Percentiles rank a stretch among this genome's conserved stretches.
These are phyloP conservation scores for Alternaria gaisen DNA, from an alignment of 2,329 filamentous ascomycete genomes.

Conservation along the genomic window DNA sequence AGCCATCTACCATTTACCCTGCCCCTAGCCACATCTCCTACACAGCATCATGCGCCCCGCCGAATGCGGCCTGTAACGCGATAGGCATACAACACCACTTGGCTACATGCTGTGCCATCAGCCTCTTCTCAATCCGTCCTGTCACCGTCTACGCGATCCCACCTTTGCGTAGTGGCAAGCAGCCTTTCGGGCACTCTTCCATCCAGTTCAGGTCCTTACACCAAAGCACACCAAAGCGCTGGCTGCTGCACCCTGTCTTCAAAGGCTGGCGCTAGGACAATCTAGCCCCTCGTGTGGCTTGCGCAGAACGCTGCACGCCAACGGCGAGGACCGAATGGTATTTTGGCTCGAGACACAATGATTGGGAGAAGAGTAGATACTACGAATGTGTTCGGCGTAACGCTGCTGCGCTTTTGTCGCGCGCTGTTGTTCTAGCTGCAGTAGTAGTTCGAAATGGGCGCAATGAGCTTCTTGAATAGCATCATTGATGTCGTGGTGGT, in stretches of 20 bases:
- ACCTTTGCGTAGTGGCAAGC: background rate
- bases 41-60: background rate
- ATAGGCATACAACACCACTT: background rate
- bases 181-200: background rate
- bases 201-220: background rate
- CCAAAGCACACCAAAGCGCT: background rate
- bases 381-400: background rate
- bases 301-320: conserved; percentile 28
- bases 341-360: background rate
- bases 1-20: background rate
- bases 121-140: background rate
- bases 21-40: background rate
- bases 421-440: background rate
- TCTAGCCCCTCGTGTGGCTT: conserved; percentile 44
- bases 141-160: background rate
- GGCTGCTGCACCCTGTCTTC: conserved; percentile 1
- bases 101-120: background rate
- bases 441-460: background rate
- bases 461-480: conserved; percentile 1
- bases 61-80: background rate
- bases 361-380: conserved; percentile 3
- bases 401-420: background rate
- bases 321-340: conserved; percentile 24
- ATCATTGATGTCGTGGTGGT: conserved; percentile 3
- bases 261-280: conserved; percentile 16